Conservation (phyloP, 176 grass and related monocot species). For the Cymbopogon citratus region DNA sequence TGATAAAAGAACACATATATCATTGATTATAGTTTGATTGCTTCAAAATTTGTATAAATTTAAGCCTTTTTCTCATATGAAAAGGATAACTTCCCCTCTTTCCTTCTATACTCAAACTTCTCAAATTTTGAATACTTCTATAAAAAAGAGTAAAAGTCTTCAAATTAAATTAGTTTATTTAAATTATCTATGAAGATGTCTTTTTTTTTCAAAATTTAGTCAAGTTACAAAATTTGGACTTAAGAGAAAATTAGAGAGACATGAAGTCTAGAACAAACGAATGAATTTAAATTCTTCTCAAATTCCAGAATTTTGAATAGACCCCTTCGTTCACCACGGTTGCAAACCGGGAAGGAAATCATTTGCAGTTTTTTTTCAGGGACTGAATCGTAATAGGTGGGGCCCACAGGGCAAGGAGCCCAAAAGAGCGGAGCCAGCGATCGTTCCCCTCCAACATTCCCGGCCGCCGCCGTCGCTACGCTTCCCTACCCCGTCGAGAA, state of each 20-base stretch:
- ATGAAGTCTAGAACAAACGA: background rate
- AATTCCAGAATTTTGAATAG: background rate
- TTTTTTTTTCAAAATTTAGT: too few relatives aligned
- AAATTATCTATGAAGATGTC: too few relatives aligned
- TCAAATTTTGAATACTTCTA: too few relatives aligned
- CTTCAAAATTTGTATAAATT: too few relatives aligned
- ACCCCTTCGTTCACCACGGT: background rate
- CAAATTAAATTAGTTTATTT: too few relatives aligned
- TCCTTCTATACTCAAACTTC: too few relatives aligned
- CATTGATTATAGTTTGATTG: too few relatives aligned
- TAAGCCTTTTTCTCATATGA: too few relatives aligned
- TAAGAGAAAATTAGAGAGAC: too few relatives aligned
- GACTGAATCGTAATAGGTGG: background rate
- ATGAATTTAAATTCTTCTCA: background rate
- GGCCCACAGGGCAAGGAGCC: slow-evolving; percentile 1
- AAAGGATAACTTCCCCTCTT: too few relatives aligned
- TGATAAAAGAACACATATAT: too few relatives aligned
- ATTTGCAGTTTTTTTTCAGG: background rate
- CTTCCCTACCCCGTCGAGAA: background rate
- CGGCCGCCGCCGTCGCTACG: slow-evolving; percentile 20
- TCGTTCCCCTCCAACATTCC: slow-evolving; percentile 32
- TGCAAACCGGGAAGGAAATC: background rate
- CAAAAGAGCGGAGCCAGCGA: background rate
- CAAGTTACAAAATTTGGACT: fast-evolving
- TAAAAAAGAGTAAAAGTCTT: too few relatives aligned